A percentile compares a stretch with the other conserved stretches of the same genome.
Conservation (phyloP, 768 basidiomycete genomes). For the Baorangia bicolor region DNA sequence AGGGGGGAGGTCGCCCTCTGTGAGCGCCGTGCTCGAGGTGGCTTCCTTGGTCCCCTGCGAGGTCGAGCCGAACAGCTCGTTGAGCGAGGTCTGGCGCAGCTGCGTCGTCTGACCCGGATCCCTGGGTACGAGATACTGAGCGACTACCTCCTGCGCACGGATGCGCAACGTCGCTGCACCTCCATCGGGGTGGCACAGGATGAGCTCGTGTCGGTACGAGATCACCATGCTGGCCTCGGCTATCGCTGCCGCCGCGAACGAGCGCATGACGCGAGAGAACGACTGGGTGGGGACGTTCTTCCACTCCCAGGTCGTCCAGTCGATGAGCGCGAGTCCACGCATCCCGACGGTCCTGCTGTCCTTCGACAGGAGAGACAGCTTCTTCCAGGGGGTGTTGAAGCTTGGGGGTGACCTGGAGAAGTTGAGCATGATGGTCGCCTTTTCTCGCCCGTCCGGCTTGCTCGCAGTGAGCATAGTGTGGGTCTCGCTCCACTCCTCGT, state of each 20-base stretch:
- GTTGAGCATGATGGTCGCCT: too few species aligned
- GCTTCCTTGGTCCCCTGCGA: too few species aligned
- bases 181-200: background rate
- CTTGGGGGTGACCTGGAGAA: background rate
- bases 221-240: background rate
- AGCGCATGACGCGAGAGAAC: background rate
- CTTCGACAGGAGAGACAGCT: background rate
- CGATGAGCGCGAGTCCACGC: background rate
- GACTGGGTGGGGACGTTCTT: background rate
- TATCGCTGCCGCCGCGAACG: background rate
- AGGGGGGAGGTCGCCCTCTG: too few species aligned
- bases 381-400: background rate
- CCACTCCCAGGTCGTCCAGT: background rate
- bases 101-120: too few species aligned
- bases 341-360: background rate
- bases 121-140: too few species aligned
- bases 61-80: too few species aligned
- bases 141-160: too few species aligned
- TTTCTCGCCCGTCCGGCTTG: too few species aligned
- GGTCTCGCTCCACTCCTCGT: too few species aligned
- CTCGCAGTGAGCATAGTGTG: too few species aligned
- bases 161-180: background rate
- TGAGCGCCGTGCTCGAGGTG: too few species aligned
- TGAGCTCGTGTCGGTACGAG: background rate
- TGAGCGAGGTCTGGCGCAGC: too few species aligned